phyloP scores from a whole-genome alignment of 2,329 filamentous ascomycete genomes.

The Magnaporthales sp. region DNA sequence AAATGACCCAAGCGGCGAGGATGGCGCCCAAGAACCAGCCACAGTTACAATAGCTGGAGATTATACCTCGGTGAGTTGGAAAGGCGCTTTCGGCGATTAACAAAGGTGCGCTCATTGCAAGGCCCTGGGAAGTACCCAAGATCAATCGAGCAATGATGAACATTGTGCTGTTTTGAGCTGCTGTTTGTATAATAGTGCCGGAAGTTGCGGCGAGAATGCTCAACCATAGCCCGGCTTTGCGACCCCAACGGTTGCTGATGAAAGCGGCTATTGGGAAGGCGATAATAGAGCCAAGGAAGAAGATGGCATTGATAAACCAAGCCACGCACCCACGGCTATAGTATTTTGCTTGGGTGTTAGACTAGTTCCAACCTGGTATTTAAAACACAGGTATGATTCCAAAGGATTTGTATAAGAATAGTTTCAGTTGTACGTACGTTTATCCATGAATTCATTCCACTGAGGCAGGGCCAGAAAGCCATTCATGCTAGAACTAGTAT shows the following conservation, averaged over 20 bases:
- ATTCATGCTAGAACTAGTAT: slow-evolving; percentile 22
- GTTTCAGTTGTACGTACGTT: too few species aligned
- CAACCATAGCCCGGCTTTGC: slow-evolving; percentile 26
- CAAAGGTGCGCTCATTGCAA: slow-evolving; percentile 6
- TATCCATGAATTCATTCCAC: slow-evolving; percentile 28
- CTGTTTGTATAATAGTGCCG: slow-evolving; percentile 22
- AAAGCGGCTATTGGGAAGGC: slow-evolving; percentile 14
- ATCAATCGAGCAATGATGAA: slow-evolving; percentile 24
- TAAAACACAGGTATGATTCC: too few species aligned
- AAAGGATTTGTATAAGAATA: too few species aligned
- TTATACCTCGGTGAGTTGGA: slow-evolving; percentile 9
- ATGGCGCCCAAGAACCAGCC: slow-evolving; percentile 7
- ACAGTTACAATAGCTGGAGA: neutral
- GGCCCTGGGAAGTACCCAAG: slow-evolving; percentile 10
- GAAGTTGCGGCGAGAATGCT: slow-evolving; percentile 22
- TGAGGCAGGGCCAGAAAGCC: slow-evolving; percentile 26
- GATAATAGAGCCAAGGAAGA: slow-evolving; percentile 18
- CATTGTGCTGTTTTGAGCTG: slow-evolving; percentile 14
- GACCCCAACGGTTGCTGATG: slow-evolving; percentile 22
- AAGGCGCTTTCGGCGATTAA: slow-evolving; percentile 10
- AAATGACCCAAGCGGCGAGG: slow-evolving; percentile 35
- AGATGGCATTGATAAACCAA: slow-evolving; percentile 23
- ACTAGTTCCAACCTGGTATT: too few species aligned
- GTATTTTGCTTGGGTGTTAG: too few species aligned
- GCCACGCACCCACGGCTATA: slow-evolving; percentile 21